phyloP scores from a whole-genome alignment of 2,329 filamentous ascomycete species.

The Phaeosphaeria sp. region DNA sequence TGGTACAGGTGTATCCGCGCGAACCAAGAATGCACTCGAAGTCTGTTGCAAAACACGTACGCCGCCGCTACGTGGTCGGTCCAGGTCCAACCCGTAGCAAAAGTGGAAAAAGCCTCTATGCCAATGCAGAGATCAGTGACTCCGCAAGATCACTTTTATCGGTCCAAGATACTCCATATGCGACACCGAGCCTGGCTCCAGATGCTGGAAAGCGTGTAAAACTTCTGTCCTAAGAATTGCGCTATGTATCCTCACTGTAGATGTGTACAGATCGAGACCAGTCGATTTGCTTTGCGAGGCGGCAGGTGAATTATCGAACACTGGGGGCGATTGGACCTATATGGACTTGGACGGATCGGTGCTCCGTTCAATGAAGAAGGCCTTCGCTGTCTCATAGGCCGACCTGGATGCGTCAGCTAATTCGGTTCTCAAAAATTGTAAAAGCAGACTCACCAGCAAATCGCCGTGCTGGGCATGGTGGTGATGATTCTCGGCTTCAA shows the following conservation, averaged over 20 bases:
- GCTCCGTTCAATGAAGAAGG: constrained; percentile 64
- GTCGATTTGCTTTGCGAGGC: constrained; percentile 4
- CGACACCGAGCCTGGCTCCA: constrained; percentile 17
- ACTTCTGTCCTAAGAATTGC: constrained; percentile 16
- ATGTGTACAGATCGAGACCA: constrained; percentile 13
- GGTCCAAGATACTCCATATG: constrained; percentile 20
- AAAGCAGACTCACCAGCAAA: constrained; percentile 88
- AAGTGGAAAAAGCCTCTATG: constrained; percentile 34
- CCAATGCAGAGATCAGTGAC: constrained; percentile 33
- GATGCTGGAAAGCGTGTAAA: constrained; percentile 24
- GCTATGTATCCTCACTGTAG: constrained; percentile 18
- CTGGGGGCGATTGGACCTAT: constrained; percentile 14
- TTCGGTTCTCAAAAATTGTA: too few species aligned
- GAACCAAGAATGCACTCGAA: constrained; percentile 30
- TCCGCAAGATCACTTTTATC: constrained; percentile 19
- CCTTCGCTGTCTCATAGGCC: constrained; percentile 72
- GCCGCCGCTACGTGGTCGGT: constrained; percentile 30
- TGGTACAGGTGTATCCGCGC: constrained; percentile 27
- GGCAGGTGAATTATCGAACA: constrained; percentile 7
- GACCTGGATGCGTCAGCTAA: constrained; percentile 56
- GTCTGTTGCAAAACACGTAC: constrained; percentile 31
- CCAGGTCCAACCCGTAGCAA: constrained; percentile 12
- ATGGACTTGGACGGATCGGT: constrained; percentile 34
- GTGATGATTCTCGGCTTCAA: constrained; percentile 90
- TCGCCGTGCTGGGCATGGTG: constrained; percentile 98